A percentile compares a stretch with the other conserved stretches of the same genome.
Evolutionary conservation across 1,139 yeast genomes (phyloP).

Genomic region (Wickerhamiella pararugosa): DNA sequence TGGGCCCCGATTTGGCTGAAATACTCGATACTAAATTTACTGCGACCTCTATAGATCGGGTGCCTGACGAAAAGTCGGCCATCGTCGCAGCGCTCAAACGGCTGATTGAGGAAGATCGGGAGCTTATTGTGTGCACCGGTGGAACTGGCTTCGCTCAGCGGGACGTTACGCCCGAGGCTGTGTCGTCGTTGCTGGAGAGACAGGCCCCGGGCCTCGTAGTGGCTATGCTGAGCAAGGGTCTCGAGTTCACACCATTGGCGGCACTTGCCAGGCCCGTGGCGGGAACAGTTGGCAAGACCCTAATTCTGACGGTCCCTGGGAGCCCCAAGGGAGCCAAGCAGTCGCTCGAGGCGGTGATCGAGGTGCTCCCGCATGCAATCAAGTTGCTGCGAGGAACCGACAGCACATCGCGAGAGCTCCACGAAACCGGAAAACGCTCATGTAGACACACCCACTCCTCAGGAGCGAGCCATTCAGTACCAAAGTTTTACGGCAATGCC

Average conservation of each 20-base stretch:
- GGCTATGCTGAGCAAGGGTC: slow-evolving; percentile 30
- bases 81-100: slow-evolving; percentile 19
- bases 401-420: slow-evolving; percentile 19
- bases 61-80: slow-evolving; percentile 21
- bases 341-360: slow-evolving; percentile 27
- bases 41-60: slow-evolving; percentile 22
- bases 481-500: slow-evolving; percentile 23
- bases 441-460: background rate
- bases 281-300: slow-evolving; percentile 24
- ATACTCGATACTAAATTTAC: slow-evolving; percentile 11
- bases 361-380: slow-evolving; percentile 31
- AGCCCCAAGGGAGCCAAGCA: slow-evolving; percentile 35
- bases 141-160: slow-evolving; percentile 35
- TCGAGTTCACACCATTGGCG: slow-evolving; percentile 31
- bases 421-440: slow-evolving; percentile 24
- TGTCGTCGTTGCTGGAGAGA: slow-evolving; percentile 27
- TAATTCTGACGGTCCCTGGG: slow-evolving; percentile 35
- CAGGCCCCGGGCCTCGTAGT: slow-evolving; percentile 35
- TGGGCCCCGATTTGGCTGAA: slow-evolving; percentile 16
- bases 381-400: slow-evolving; percentile 20
- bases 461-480: background rate
- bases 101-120: slow-evolving; percentile 4
- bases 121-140: slow-evolving; percentile 30
- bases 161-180: slow-evolving; percentile 37
- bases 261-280: slow-evolving; percentile 35